Evolutionary conservation across 352 stramenopile genomes (phyloP).

Genomic region (Pythium aphanidermatum): DNA sequence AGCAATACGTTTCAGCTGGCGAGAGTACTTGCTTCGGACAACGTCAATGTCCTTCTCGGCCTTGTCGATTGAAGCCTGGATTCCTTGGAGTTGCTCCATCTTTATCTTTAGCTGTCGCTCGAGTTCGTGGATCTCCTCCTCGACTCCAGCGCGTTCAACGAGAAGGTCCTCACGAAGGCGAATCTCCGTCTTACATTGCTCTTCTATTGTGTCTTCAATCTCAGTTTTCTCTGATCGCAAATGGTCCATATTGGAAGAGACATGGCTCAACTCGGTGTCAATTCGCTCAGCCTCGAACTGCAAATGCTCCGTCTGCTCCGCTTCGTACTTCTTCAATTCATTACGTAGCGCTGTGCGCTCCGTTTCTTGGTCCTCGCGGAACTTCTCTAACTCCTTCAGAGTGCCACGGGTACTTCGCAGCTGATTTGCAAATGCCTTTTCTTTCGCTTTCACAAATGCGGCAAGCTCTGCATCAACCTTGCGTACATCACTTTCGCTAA

Average conservation of each 20-base stretch:
- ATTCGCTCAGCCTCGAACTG: conserved; percentile 76
- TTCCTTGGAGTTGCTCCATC: conserved; percentile 41
- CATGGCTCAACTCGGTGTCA: conserved; percentile 69
- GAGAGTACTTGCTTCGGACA: conserved; percentile 65
- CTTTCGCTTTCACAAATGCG: conserved; percentile 66
- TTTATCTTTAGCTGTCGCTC: conserved; percentile 64
- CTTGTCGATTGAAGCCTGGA: conserved; percentile 62
- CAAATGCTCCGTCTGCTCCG: conserved; percentile 60
- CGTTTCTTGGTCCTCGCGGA: conserved; percentile 60
- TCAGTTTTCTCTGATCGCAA: conserved; percentile 62
- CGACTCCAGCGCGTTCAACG: conserved; percentile 49
- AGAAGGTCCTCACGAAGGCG: conserved; percentile 40
- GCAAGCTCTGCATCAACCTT: conserved; percentile 71
- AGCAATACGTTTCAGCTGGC: conserved; percentile 71
- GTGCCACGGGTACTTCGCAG: conserved; percentile 65
- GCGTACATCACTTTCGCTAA: conserved; percentile 71
- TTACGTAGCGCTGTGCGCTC: conserved; percentile 41
- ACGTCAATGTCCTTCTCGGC: conserved; percentile 73
- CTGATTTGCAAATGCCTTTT: conserved; percentile 75
- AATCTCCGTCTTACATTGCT: conserved; percentile 66
- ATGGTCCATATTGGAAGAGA: conserved; percentile 66
- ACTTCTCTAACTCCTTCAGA: conserved; percentile 69
- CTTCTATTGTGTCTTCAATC: conserved; percentile 74
- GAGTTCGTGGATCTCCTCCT: conserved; percentile 68
- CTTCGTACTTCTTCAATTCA: conserved; percentile 58